Base-by-base conservation (phyloP, 2,329 filamentous ascomycete species). In the Orbilia blumenaviensis region DNA sequence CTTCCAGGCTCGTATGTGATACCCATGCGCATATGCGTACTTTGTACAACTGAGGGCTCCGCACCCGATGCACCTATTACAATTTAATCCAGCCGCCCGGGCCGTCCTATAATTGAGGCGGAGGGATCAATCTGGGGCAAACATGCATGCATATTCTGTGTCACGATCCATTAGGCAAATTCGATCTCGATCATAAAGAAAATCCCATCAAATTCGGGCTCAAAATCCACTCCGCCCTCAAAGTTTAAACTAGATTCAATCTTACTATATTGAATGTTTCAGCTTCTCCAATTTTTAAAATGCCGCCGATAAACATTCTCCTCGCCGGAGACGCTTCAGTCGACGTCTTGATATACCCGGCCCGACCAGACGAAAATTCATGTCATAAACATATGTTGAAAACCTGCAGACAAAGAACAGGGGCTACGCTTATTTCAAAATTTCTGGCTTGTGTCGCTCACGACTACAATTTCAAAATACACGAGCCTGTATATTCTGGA, bases 291-390 rank as follows among this genome's bases (percentile, higher is more conserved):
- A 3, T 46, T 16, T 29, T 12, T 5, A 21, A 44, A 12, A 75
- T 75, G 69, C 29, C 62, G 4, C 32, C 36, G n/a, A 54, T 21
- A 36, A 67, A 56, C 10, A 34, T 75, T 23, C 27, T 63, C 25
- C 62, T 75, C n/a, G 44, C 63, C 3, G 69, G 69, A 10, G 69
- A 63, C 21, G 61, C 61, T 32, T 62, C 69, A 29, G 69, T 75
- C n/a, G 69, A 75, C 41, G 38, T 63, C 12, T 18, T 67, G 3
- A 67, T 75, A 36, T 75, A 74, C 41, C 69, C 69, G 4, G 21
- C 52, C 18, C 48, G 32, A 14, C 50, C 60, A 42, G 38, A 16
- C 12, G 32, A 58, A 32, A 48, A 48, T 18, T 38, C 48, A 23
- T 18, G 38, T n/a, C 50, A 58, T 38, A 61, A 38, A 21, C 52